Evolutionary conservation across 768 basidiomycete genomes (phyloP), one percentile per base, ranked within the genome.

Genomic region (Pleurotus tuoliensis): DNA sequence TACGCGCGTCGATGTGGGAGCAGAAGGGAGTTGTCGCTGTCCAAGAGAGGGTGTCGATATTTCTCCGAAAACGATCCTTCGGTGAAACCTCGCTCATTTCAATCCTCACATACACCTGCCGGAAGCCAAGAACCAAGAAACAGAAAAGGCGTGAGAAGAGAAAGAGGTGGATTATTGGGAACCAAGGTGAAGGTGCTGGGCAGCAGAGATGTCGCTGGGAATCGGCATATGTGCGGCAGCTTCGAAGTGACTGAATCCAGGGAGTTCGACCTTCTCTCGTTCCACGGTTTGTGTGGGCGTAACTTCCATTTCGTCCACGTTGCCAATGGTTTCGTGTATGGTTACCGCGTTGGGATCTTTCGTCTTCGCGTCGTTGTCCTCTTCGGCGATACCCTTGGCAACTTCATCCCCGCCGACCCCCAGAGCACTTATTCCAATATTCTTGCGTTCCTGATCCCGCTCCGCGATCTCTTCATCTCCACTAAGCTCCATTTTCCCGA

Each of bases 191-290:
- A 50, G 30, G 22, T 53, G 51, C 37, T 53, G 51, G 18, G 41
- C 51, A 16, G 51, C 51, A 41, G 51, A 40, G 39, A 53, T 53
- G 22, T 53, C 51, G 39, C 38, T 41, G 4, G 51, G 51, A 24
- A 53, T 15, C 47, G 46, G 56, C 4, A 46, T 46, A 20, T 50
- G 56, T 22, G 76, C 62, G 44, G 82, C 84, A 55, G 83, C 83
- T 64, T 84, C 83, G 58, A 87, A 82, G 71, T 81, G 76, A 62
- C 79, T 81, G 67, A 87, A 87, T 11, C 82, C 77, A 2, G 85
- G 85, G 58, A 87, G 67, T 68, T 81, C 84, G 16, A 86, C 73
- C 60, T 72, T 73, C 62, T 69, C 65, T 54, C 43, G 25, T 43
- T 55, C 62, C 49, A 30, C 27, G 22, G 16, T 54, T 38, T 13